A percentile compares a stretch with the other conserved stretches of the same genome.
Evolutionary conservation across 768 basidiomycete genomes (phyloP).

Genomic region (Pulveroboletus sp.): DNA sequence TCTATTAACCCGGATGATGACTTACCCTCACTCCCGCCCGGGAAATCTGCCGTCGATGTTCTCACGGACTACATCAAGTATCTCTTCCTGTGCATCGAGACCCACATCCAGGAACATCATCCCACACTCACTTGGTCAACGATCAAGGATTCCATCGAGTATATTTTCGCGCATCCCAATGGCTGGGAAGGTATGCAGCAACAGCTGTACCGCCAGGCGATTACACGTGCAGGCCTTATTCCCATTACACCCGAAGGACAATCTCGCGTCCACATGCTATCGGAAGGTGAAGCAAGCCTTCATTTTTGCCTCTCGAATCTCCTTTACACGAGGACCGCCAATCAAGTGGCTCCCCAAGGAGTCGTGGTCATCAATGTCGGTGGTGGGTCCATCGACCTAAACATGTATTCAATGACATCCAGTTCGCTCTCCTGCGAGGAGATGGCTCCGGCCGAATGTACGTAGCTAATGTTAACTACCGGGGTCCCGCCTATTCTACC

Average conservation of each 20-base stretch:
- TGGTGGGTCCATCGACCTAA: slow-evolving; percentile 30
- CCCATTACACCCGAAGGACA: slow-evolving; percentile 7
- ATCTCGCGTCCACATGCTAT: slow-evolving; percentile 8
- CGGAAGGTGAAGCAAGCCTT: slow-evolving; percentile 12
- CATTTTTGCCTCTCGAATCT: slow-evolving; percentile 39
- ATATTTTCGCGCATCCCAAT: slow-evolving; percentile 25
- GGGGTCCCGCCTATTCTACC: background rate
- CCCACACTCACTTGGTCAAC: slow-evolving; percentile 15
- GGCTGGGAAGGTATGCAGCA: slow-evolving; percentile 27
- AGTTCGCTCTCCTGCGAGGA: slow-evolving; percentile 29
- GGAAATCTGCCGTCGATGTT: background rate
- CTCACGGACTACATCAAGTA: background rate
- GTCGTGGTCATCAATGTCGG: slow-evolving; percentile 29
- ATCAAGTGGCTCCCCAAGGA: slow-evolving; percentile 23
- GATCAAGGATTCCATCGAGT: slow-evolving; percentile 9
- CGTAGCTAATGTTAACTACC: background rate
- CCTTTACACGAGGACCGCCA: background rate
- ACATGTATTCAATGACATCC: slow-evolving; percentile 29
- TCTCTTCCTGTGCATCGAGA: slow-evolving; percentile 8
- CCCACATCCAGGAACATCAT: slow-evolving; percentile 11
- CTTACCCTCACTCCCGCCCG: background rate
- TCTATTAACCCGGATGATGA: background rate
- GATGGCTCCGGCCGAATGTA: slow-evolving; percentile 29
- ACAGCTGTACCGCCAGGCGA: slow-evolving; percentile 17
- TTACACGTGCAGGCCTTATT: slow-evolving; percentile 17